Evolutionary conservation across 169 alveolate species (phyloP).

Genomic region (Plasmodium knowlesi): DNA sequence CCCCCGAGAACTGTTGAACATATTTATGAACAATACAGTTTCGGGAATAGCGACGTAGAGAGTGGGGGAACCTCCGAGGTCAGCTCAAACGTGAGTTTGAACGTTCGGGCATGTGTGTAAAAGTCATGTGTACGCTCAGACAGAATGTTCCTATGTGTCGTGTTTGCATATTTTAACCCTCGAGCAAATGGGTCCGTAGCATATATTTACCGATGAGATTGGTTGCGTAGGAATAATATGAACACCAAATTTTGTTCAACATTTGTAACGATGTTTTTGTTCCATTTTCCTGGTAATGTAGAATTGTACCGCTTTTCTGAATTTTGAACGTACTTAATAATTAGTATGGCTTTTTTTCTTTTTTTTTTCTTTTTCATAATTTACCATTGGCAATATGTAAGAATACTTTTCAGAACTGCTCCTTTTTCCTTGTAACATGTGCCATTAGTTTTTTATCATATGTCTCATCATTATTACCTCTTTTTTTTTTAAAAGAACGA

Average conservation of each 20-base stretch:
- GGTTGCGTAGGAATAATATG: not conserved
- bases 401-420: not conserved
- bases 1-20: slow-evolving; percentile 34
- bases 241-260: not conserved
- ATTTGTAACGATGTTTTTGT: slow-evolving; percentile 1
- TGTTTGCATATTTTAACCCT: not conserved
- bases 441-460: not conserved
- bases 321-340: not conserved
- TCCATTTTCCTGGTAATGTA: not conserved
- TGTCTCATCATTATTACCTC: not conserved
- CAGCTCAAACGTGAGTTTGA: not conserved
- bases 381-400: not conserved
- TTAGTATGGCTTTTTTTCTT: not conserved
- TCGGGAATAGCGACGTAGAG: not conserved
- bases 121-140: not conserved
- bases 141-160: not conserved
- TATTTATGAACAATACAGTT: slow-evolving; percentile 22
- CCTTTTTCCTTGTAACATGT: not conserved
- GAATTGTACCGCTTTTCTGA: not conserved
- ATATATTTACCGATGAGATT: not conserved
- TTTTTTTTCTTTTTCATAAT: not conserved
- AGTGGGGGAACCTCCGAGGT: not conserved
- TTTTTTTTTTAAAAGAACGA: not conserved
- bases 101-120: not conserved
- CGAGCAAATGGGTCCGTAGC: not conserved